A percentile compares a stretch with the other conserved stretches of the same genome.
Conservation (phyloP, 2,329 filamentous ascomycete species). For the Neopestalotiopsis sp. region DNA sequence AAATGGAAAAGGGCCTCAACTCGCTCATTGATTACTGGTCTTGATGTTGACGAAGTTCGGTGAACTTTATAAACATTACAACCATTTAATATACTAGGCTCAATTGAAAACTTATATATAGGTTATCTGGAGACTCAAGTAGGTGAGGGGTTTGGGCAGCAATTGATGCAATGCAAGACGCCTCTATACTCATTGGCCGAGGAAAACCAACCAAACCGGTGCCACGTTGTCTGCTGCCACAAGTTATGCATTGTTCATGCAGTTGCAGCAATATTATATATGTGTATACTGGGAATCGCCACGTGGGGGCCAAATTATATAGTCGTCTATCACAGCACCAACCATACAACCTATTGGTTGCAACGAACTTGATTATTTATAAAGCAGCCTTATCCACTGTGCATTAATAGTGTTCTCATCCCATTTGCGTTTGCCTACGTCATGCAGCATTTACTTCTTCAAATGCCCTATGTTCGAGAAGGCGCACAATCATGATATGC, state of each 20-base stretch:
- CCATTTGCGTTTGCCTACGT: too few relatives aligned
- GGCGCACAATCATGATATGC: too few relatives aligned
- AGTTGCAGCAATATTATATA: background rate
- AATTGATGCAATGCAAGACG: constrained; percentile 3
- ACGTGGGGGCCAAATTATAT: constrained; percentile 4
- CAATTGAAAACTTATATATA: background rate
- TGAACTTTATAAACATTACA: background rate
- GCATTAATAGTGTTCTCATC: too few relatives aligned
- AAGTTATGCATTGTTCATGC: constrained; percentile 1
- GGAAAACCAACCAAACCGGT: background rate
- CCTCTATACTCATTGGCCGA: constrained; percentile 11
- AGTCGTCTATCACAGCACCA: background rate
- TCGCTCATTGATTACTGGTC: background rate
- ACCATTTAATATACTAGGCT: background rate
- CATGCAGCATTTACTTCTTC: too few relatives aligned
- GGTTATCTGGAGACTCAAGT: background rate
- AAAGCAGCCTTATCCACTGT: too few relatives aligned
- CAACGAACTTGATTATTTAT: background rate
- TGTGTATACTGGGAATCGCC: too few relatives aligned
- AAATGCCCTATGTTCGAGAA: too few relatives aligned
- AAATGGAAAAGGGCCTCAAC: background rate
- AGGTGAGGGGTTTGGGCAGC: constrained; percentile 5
- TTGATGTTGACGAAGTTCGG: background rate
- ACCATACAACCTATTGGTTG: background rate
- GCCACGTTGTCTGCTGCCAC: constrained; percentile 12